Evolutionary conservation across 1,139 yeast genomes (phyloP), one percentile per base, ranked within the genome.

Genomic region (Candida sojae): DNA sequence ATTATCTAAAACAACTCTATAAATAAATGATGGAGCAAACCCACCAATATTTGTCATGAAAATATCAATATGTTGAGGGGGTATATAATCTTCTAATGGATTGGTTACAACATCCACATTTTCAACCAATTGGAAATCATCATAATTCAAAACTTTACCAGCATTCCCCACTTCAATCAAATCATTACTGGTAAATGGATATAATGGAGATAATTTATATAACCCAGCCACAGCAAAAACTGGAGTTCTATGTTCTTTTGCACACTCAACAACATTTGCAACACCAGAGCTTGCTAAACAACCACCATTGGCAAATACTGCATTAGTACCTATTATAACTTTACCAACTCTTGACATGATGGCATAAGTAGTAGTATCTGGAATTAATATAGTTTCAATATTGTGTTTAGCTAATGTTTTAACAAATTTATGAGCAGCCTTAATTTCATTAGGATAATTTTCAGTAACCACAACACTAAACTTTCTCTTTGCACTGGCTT

Each of bases 321-420:
- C 84, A 55, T 89, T 82, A 1, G 98, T 86, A 23, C 98, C 97
- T 52, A 95, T 82, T 52, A 93, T 83, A 28, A 95, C 99, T 66
- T 95, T 95, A 43, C 98, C 97, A 2, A 95, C 99, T 54, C 97
- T 77, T 43, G 97, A 88, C 99, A 95, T 95, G 44, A 95, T 88
- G 0, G 99, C 98, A 67, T 87, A 90, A 0, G 87, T 91, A 28
- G 96, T 87, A 4, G 96, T 80, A 63, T 95, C 99, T 0, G 99
- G 98, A 43, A 95, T 88, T 47, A 95, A 80, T 2, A 91, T 88
- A 1, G 97, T 86, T 54, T 91, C 96, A 48, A 95, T 90, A 48
- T 93, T 89, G 49, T 93, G 90, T 50, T 84, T 86, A 1, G 96
- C 87, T 55, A 95, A 77, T 50, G 80, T 82, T 59, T 83, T 82